These are phyloP conservation scores for Lasiosphaeris hirsuta DNA, from an alignment of 495 filamentous ascomycete species.

Conservation along the genomic window DNA sequence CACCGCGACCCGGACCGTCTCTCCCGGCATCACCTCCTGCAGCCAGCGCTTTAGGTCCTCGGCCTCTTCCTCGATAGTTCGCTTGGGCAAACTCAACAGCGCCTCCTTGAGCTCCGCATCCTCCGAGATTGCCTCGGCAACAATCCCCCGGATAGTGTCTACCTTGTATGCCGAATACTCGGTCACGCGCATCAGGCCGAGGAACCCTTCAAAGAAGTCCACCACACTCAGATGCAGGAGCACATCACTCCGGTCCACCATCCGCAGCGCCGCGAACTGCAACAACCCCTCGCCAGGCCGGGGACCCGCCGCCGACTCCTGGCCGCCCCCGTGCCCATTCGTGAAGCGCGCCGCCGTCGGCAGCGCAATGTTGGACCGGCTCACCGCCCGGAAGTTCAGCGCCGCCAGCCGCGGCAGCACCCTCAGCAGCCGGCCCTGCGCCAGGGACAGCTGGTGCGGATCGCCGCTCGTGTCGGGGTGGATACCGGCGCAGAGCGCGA, in stretches of 20 bases:
- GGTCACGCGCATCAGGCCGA: conserved; percentile 51
- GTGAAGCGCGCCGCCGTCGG: conserved; percentile 54
- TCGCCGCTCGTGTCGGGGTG: conserved; percentile 37
- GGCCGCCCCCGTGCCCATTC: conserved; percentile 17
- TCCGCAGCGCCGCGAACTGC: conserved; percentile 67
- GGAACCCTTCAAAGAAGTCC: conserved; percentile 67
- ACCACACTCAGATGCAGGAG: conserved; percentile 78
- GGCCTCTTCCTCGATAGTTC: conserved; percentile 43
- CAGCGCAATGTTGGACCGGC: conserved; percentile 54
- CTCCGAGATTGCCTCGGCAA: conserved; percentile 34
- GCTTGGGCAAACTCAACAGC: conserved; percentile 40
- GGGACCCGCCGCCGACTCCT: conserved; percentile 2
- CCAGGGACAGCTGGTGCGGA: conserved; percentile 65
- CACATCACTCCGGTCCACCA: conserved; percentile 71
- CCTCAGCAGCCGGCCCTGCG: conserved; percentile 72
- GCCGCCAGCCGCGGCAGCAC: conserved; percentile 64
- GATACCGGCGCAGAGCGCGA: conserved; percentile 54
- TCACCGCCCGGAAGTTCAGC: conserved; percentile 61
- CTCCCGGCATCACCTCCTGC: conserved; percentile 31
- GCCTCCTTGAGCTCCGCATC: conserved; percentile 41
- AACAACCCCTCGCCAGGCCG: conserved; percentile 53
- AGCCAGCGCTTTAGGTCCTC: conserved; percentile 40
- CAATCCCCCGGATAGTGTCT: conserved; percentile 36
- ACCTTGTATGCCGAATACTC: conserved; percentile 38
- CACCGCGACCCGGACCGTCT: conserved; percentile 14